Base-by-base conservation (phyloP, 257 asterid species). In the Lithospermum erythrorhizon region DNA sequence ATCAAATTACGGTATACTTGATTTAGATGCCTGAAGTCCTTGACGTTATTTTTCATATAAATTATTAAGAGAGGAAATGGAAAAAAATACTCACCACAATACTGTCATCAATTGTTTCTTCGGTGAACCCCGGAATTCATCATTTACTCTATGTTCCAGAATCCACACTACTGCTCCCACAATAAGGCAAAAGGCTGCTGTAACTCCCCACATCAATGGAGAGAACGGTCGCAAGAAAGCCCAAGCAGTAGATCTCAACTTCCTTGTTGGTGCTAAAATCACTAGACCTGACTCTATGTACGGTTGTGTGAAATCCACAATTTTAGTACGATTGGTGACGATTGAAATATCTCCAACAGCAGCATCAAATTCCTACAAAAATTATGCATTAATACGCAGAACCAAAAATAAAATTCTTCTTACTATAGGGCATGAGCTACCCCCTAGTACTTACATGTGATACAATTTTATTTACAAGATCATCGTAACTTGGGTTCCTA, bases 261-360 rank as follows among this genome's bases (percentile, higher is more conserved):
- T 84, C 74, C 73, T 79, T 55, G 73, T 70, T 3, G 82, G 95
- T 11, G 74, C 82, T 68, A 89, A 87, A 2, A 89, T 83, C 6
- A 89, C 94, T 59, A 87, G 71, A 60, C 97, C 97, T 0, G 95
- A 84, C 53, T 87, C 97, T 59, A 73, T 73, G 29, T 81, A 87
- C 57, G 97, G 97, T 78, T 87, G 97, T 49, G 83, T 87, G 75
- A 87, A 89, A 73, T 89, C 95, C 62, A 82, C 87, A 9, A 82
- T 66, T 78, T 68, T 87, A 4, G 89, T 81, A 8, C 95, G 91
- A 73, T 84, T 79, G 16, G 89, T 79, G 21, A 81, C 82, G 18
- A 89, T 89, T 57, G 94, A 68, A 59, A 87, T 73, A 73, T 87
- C 97, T 54, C 97, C 97, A 55, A 89, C 83, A 37, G 54, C 95